These are phyloP conservation scores for Urtica urens DNA, from an alignment of 306 rosid genomes.

Conservation along the genomic window DNA sequence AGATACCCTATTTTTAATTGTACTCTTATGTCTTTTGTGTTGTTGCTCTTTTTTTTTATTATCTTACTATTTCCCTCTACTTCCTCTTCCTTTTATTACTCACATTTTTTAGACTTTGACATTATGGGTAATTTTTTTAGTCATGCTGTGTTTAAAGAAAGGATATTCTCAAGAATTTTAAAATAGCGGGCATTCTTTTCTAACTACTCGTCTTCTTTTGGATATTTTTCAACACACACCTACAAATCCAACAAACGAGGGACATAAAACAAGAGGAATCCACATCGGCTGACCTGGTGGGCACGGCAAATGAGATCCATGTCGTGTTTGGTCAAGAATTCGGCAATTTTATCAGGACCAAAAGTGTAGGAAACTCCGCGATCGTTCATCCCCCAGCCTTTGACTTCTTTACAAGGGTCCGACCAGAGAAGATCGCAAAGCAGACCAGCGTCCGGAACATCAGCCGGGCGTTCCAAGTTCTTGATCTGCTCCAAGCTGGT, in stretches of 20 bases:
- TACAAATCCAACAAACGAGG: neutral
- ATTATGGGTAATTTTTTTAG: too few species aligned
- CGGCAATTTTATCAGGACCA: slow-evolving; percentile 25
- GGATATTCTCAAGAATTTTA: too few species aligned
- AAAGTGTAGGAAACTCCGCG: slow-evolving; percentile 35
- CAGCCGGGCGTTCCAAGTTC: slow-evolving; percentile 26
- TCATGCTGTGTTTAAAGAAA: too few species aligned
- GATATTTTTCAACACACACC: too few species aligned
- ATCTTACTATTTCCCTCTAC: too few species aligned
- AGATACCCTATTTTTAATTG: too few species aligned
- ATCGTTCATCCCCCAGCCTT: slow-evolving; percentile 38
- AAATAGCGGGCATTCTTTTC: too few species aligned
- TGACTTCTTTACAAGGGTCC: slow-evolving; percentile 28
- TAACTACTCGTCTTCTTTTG: too few species aligned
- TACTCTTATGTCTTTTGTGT: too few species aligned
- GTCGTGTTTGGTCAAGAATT: slow-evolving; percentile 27
- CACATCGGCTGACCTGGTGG: slow-evolving; percentile 17
- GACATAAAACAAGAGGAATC: neutral
- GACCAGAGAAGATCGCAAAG: slow-evolving; percentile 36
- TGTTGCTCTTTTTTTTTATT: too few species aligned
- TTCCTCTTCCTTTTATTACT: too few species aligned
- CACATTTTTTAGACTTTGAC: too few species aligned
- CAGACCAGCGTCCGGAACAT: slow-evolving; percentile 30
- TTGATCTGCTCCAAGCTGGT: slow-evolving; percentile 26
- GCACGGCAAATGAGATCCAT: slow-evolving; percentile 37